Evolutionary conservation across 345 rosid genomes (phyloP), one percentile per base, ranked within the genome.

Genomic region (Streptanthus diversifolius): DNA sequence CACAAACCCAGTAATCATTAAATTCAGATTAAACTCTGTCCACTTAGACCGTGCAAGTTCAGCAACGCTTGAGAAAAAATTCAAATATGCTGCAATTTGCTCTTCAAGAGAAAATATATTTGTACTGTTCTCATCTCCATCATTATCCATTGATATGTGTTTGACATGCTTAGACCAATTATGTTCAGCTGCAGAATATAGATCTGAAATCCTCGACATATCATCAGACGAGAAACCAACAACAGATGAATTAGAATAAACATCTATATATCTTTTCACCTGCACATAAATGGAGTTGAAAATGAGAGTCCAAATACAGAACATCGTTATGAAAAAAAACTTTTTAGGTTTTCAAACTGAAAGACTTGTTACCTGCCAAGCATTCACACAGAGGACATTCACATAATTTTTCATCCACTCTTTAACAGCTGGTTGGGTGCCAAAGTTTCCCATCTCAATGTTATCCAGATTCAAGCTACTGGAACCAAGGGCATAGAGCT

Each of bases 201-300:
- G 22, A 66, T 86, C 81, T 60, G 86, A 85, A 81, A 91, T 65
- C 64, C 71, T 82, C 21, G 70, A 70, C 75, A 85, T 53, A 79
- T 93, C 99, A 77, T 91, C 97, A 4, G 83, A 81, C 52, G 96
- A 93, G 84, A 93, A 93, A 60, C 99, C 99, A 83, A 93, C 87
- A 83, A 91, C 81, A 0, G 98, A 93, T 72, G 92, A 89, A 56
- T 89, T 85, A 33, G 93, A 89, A 81, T 91, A 93, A 52, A 87
- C 82, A 71, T 93, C 96, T 55, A 95, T 81, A 77, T 91, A 95
- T 81, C 93, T 86, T 81, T 95, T 89, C 70, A 91, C 97, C 98
- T 91, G 68, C 75, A 82, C 33, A 73, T 74, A 55, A 39, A 43
- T 25, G 24, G 54, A 47, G 40, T 49, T 67, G 30, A 21, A 59